Conservation (phyloP, 2,329 filamentous ascomycete genomes). For the Trichoderma pleuroti region DNA sequence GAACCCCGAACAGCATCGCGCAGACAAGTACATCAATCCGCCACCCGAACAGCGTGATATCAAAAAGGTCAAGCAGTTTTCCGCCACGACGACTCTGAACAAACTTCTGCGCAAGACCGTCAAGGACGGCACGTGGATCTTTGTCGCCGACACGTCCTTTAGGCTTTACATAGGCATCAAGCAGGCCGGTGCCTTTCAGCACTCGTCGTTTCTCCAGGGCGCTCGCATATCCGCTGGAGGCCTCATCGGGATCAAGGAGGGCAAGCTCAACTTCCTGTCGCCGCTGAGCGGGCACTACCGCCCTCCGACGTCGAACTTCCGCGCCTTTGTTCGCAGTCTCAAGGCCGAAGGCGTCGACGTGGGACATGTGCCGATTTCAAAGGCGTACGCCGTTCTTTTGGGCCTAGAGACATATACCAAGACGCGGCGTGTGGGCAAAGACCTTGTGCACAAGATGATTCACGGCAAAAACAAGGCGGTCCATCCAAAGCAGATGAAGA, state of each 20-base stretch:
- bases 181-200: constrained; percentile 81
- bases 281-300: constrained; percentile 78
- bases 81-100: constrained; percentile 70
- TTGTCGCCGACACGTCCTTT: constrained; percentile 82
- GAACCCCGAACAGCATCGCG: constrained; percentile 56
- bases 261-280: constrained; percentile 69
- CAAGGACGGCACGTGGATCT: constrained; percentile 90
- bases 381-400: constrained; percentile 76
- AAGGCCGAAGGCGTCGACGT: constrained; percentile 74
- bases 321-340: constrained; percentile 72
- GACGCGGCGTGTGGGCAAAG: constrained; percentile 62
- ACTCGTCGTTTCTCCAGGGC: constrained; percentile 84
- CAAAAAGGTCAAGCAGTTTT: constrained; percentile 58
- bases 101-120: constrained; percentile 74
- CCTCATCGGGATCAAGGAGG: constrained; percentile 79
- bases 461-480: constrained; percentile 57
- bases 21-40: constrained; percentile 61
- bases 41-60: constrained; percentile 58
- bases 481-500: constrained; percentile 56
- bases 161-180: constrained; percentile 89
- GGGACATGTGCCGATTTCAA: constrained; percentile 71
- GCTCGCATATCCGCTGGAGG: constrained; percentile 78
- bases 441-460: constrained; percentile 44
- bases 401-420: constrained; percentile 78
- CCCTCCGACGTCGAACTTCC: constrained; percentile 78